Percentiles rank a stretch among this genome's conserved stretches.
These are phyloP conservation scores for Pisolithus albus DNA, from an alignment of 768 basidiomycete genomes.

Conservation along the genomic window DNA sequence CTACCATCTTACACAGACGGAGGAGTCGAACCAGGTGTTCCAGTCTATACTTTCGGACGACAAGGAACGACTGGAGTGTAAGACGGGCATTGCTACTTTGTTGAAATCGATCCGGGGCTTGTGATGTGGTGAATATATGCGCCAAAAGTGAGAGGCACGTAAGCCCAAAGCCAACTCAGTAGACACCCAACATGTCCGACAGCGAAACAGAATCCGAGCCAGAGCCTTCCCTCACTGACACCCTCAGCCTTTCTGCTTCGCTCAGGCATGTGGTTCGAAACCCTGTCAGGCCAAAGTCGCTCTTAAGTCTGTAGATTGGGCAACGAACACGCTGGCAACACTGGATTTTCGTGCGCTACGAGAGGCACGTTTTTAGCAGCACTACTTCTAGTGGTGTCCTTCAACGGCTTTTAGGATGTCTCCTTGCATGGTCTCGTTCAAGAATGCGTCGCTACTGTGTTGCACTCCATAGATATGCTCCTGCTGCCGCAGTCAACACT, in stretches of 20 bases:
- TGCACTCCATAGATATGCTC: conserved; percentile 25
- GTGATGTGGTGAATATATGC: conserved; percentile 20
- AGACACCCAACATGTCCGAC: conserved; percentile 21
- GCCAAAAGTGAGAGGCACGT: background rate
- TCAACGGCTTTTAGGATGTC: conserved; percentile 23
- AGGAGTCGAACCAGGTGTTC: conserved; percentile 49
- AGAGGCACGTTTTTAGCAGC: conserved; percentile 13
- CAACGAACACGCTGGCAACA: conserved; percentile 16
- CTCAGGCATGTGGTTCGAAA: conserved; percentile 9
- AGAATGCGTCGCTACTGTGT: conserved; percentile 27
- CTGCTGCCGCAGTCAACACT: conserved; percentile 5
- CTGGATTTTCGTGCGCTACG: conserved; percentile 26
- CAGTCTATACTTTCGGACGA: conserved; percentile 59
- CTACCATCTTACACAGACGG: conserved; percentile 36
- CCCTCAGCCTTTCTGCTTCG: conserved; percentile 14
- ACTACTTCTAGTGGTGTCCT: background rate
- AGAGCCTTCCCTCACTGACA: conserved; percentile 6
- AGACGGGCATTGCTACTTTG: conserved; percentile 49
- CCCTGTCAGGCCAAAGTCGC: background rate
- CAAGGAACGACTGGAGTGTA: conserved; percentile 44
- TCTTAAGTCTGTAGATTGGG: conserved; percentile 16
- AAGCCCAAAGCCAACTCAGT: background rate
- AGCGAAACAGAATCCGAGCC: conserved; percentile 54
- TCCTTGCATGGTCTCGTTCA: conserved; percentile 29
- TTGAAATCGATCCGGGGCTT: conserved; percentile 52